Evolutionary conservation across 495 filamentous ascomycete genomes (phyloP), one percentile per base, ranked within the genome.

Genomic region (Zalerion maritima): DNA sequence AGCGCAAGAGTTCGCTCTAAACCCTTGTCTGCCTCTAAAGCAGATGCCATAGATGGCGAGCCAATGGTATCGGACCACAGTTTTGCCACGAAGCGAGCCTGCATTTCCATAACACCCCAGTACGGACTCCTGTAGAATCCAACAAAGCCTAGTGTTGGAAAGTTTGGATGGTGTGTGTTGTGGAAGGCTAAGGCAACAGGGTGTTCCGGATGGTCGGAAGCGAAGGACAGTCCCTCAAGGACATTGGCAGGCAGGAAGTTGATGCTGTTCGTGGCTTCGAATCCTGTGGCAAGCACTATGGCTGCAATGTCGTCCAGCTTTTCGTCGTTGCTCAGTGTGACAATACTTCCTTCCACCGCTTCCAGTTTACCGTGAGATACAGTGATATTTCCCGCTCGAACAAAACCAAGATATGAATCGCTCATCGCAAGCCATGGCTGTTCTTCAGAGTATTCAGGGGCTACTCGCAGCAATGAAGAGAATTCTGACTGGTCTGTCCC

Each of bases 21-120:
- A 1, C 53, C 60, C 7, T 38, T 46, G 32, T 69, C 66, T n/a
- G 42, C 35, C 5, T 14, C 38, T 18, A 62, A 39, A 6, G 52
- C 48, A 1, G 36, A 23, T 6, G 29, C 29, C 11, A 64, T 28
- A 5, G 38, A 11, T 3, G 35, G 39, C 1, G 41, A 40, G 2
- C 40, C 44, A 3, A 44, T 9, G 13, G 25, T 29, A 9, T 21
- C 40, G 1, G 41, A 40, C 60, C 63, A 71, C 4, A 68, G 36
- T 16, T 39, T 41, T 0, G 56, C 64, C 2, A 89, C 43, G 33
- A 74, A 71, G 9, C 73, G 68, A 0, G 81, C 79, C 50, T 92
- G 85, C 69, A 84, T 74, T 43, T 94, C 84, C 64, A 87, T 78
- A 1, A 81, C 67, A 0, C 77, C 78, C 78, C 82, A 94, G 50